Evolutionary conservation across 768 basidiomycete species (phyloP).

Genomic region (Rhodotorula kratochvilovae): DNA sequence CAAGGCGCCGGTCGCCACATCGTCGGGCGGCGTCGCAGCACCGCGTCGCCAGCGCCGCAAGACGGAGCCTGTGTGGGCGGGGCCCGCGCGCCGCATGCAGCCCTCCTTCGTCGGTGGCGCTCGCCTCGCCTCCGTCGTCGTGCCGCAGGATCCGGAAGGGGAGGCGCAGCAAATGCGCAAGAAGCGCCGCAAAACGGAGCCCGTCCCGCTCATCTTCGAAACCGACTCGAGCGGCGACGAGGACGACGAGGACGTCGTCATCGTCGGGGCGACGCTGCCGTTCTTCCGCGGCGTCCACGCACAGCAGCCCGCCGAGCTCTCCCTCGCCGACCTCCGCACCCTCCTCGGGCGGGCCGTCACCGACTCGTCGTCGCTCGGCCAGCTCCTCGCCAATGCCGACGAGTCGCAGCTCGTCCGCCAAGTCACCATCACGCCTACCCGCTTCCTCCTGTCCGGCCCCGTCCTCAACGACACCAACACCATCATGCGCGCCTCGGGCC

Average conservation of each 20-base stretch:
- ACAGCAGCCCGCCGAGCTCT: not conserved
- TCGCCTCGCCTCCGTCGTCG: too few relatives aligned
- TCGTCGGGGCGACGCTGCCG: not conserved
- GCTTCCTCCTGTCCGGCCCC: slow-evolving; percentile 9
- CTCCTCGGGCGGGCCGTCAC: not conserved
- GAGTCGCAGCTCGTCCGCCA: slow-evolving; percentile 3
- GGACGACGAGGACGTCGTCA: not conserved
- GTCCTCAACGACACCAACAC: slow-evolving; percentile 14
- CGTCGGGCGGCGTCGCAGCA: not conserved
- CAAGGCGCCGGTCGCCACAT: not conserved
- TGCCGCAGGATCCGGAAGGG: too few relatives aligned
- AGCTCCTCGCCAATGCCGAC: not conserved
- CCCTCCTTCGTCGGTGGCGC: too few relatives aligned
- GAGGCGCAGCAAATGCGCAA: too few relatives aligned
- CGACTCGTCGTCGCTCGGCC: not conserved
- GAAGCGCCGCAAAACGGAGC: not conserved
- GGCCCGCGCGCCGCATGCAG: too few relatives aligned
- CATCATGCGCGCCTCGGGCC: slow-evolving; percentile 5
- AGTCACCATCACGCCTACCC: slow-evolving; percentile 10
- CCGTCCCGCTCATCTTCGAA: not conserved
- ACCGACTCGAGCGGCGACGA: not conserved
- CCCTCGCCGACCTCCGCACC: not conserved
- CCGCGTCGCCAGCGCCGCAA: not conserved
- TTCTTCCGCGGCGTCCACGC: not conserved
- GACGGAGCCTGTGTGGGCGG: not conserved